phyloP scores from a whole-genome alignment of 1,284 basidiomycete genomes.

The Fistulina hepatica region DNA sequence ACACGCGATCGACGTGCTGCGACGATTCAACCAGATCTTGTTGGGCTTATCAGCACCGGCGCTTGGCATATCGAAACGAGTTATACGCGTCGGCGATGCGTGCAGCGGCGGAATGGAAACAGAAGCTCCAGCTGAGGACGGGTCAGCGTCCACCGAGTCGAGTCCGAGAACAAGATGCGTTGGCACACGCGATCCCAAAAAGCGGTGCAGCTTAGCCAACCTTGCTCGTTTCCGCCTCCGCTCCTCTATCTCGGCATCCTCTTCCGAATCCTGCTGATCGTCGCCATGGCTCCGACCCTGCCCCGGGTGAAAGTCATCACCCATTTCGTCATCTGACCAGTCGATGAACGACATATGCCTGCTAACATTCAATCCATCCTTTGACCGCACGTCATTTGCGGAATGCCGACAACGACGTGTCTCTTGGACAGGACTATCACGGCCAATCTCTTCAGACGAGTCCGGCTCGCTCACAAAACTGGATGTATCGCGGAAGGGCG shows the following conservation, averaged over 20 bases:
- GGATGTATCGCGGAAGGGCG: slow-evolving; percentile 3
- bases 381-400: too few relatives aligned
- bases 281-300: slow-evolving; percentile 12
- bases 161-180: slow-evolving; percentile 51
- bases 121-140: slow-evolving; percentile 3
- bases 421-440: too few relatives aligned
- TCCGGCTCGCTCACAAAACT: too few relatives aligned
- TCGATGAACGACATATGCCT: slow-evolving; percentile 54
- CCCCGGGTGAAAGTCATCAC: neutral
- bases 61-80: too few relatives aligned
- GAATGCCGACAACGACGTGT: too few relatives aligned
- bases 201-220: slow-evolving; percentile 68
- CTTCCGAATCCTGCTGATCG: slow-evolving; percentile 36
- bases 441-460: too few relatives aligned
- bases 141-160: slow-evolving; percentile 22
- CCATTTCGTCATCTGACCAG: slow-evolving; percentile 49
- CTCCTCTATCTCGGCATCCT: slow-evolving; percentile 45
- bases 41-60: slow-evolving; percentile 15
- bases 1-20: slow-evolving; percentile 42
- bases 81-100: too few relatives aligned
- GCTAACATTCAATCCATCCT: slow-evolving; percentile 11
- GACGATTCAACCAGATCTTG: slow-evolving; percentile 37
- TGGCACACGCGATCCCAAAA: slow-evolving; percentile 67
- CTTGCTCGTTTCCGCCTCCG: slow-evolving; percentile 58
- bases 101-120: slow-evolving; percentile 3